phyloP scores from a whole-genome alignment of 805 yeast species.

The Ogataea pignaliae region DNA sequence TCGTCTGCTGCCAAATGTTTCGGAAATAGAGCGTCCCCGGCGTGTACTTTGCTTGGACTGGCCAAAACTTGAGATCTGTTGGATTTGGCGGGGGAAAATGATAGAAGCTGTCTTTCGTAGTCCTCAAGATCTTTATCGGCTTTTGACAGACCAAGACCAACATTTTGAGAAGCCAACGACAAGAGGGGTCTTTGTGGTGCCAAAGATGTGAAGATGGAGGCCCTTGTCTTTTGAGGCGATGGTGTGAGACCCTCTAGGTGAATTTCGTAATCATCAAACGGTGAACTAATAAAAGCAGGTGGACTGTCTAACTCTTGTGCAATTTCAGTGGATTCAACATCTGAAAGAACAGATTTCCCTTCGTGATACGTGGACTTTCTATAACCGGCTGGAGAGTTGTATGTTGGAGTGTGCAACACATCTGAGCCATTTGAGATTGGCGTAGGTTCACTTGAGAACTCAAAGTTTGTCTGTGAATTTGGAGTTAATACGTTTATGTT shows the following conservation, averaged over 20 bases:
- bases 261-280: constrained; percentile 11
- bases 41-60: constrained; percentile 26
- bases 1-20: constrained; percentile 62
- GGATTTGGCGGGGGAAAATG: not conserved
- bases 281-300: constrained; percentile 7
- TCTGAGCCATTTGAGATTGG: constrained; percentile 1
- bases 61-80: not conserved
- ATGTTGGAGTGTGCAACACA: constrained; percentile 9
- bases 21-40: constrained; percentile 66
- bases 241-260: constrained; percentile 16
- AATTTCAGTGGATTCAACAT: not conserved
- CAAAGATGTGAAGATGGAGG: constrained; percentile 1
- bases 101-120: not conserved
- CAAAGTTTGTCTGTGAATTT: constrained; percentile 5
- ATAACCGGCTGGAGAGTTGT: constrained; percentile 10
- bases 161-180: constrained; percentile 1
- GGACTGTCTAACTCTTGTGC: not conserved
- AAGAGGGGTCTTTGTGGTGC: constrained; percentile 2
- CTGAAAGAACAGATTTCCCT: not conserved
- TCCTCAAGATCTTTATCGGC: not conserved
- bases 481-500: too few relatives aligned
- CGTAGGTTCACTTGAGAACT: constrained; percentile 5
- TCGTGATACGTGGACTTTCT: constrained; percentile 11
- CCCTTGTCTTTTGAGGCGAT: constrained; percentile 10
- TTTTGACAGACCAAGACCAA: not conserved